Base-by-base conservation (phyloP, 169 alveolate species). In the Cryptosporidium bovis region DNA sequence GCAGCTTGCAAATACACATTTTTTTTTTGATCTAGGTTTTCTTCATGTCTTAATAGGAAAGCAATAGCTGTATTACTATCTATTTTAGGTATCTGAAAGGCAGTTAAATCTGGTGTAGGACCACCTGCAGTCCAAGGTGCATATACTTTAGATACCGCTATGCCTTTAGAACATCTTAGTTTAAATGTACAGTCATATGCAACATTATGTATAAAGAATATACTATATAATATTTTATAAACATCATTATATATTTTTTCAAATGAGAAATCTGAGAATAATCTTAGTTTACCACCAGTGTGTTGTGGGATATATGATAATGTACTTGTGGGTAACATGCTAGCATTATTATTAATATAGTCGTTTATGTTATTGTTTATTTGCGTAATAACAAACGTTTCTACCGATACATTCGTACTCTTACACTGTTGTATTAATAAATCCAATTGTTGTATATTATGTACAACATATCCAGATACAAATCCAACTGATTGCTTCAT, bases 111-210 rank as follows among this genome's bases (percentile, higher is more conserved):
- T 31, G 90, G 84, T 16, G 90, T 84, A 6, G 91, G 82, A 34
- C 91, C 83, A n/a, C 92, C 93, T 27, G 87, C 87, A 2, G 91
- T 82, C 66, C 90, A 91, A n/a, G 93, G 91, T 13, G 90, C 92
- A 90, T 83, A 82, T 46, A 91, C 36, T 20, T 66, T 91, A 12
- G 84, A 83, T 15, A 91, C 90, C 16, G 93, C 89, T 44, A 87
- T 62, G 33, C 92, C 92, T 20, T 51, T 64, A 51, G 85, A 82
- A 1, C 90, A 66, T 20, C 92, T 82, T 24, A 87, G 82, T 48
- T 87, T 87, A 48, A 71, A 69, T 50, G 82, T 82, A 56, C 92
- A 87, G 50, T 67, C 83, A 55, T 71, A 87, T 40, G 90, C 92
- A 36, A 62, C 36, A 60, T 56, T 56, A 4, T 77, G 87, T 0